A percentile compares a stretch with the other conserved stretches of the same genome.
phyloP scores from a whole-genome alignment of 2,329 filamentous ascomycete genomes.

The Volutella citrinella region DNA sequence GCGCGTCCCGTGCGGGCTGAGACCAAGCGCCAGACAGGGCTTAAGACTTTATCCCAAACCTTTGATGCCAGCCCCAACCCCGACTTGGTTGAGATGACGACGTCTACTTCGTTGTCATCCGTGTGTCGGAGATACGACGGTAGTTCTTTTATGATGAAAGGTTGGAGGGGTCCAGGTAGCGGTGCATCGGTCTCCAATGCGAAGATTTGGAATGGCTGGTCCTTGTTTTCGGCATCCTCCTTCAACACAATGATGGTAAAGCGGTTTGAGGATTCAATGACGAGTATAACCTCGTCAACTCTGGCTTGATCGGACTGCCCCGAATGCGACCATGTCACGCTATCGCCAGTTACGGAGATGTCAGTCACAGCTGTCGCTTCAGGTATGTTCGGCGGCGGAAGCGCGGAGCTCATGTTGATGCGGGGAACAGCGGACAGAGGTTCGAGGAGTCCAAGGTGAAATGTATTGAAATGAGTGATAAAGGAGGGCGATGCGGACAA shows the following conservation, averaged over 20 bases:
- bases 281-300: slow-evolving; percentile 28
- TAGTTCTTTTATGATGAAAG: slow-evolving; percentile 33
- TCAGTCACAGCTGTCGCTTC: slow-evolving; percentile 10
- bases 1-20: too few species aligned
- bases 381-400: background rate
- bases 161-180: slow-evolving; percentile 36
- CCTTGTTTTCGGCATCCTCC: slow-evolving; percentile 28
- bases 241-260: slow-evolving; percentile 37
- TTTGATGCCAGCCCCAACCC: slow-evolving; percentile 55
- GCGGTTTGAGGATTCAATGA: slow-evolving; percentile 12
- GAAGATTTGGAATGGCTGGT: slow-evolving; percentile 25
- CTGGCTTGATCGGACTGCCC: slow-evolving; percentile 13
- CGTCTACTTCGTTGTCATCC: slow-evolving; percentile 43
- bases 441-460: background rate
- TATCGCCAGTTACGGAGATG: slow-evolving; percentile 20
- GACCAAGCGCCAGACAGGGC: slow-evolving; percentile 50
- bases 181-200: slow-evolving; percentile 27
- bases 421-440: background rate
- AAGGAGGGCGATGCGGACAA: background rate
- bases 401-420: slow-evolving; percentile 10
- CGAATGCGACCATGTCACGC: slow-evolving; percentile 26
- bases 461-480: background rate
- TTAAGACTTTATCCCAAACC: slow-evolving; percentile 55
- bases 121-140: slow-evolving; percentile 36
- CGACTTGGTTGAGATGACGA: slow-evolving; percentile 66